A percentile compares a stretch with the other conserved stretches of the same genome.
phyloP scores from a whole-genome alignment of 2,329 filamentous ascomycete genomes.

The Exutisphaerella laricina region DNA sequence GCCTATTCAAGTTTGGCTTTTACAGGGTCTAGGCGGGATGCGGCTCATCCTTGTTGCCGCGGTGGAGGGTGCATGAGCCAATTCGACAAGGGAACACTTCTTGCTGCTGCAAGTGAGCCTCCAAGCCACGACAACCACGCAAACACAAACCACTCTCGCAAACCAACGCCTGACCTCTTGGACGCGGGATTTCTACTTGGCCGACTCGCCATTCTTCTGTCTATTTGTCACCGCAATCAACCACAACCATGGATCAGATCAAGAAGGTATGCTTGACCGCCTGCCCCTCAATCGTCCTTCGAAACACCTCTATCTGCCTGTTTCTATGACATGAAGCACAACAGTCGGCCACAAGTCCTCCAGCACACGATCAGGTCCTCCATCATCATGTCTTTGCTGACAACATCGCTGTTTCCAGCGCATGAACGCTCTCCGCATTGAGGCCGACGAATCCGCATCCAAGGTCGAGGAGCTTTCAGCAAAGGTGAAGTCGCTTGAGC shows the following conservation, averaged over 20 bases:
- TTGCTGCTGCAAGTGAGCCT: background rate
- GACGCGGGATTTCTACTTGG: background rate
- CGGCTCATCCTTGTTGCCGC: too few relatives aligned
- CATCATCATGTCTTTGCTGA: conserved; percentile 13
- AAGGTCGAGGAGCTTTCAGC: conserved; percentile 82
- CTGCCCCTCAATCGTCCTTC: conserved; percentile 24
- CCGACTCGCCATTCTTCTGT: background rate
- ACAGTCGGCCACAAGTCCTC: background rate
- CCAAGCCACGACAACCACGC: background rate
- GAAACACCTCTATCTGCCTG: conserved; percentile 14
- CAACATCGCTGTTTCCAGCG: conserved; percentile 52
- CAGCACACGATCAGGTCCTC: conserved; percentile 3
- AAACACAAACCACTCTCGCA: background rate
- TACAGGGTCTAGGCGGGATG: too few relatives aligned
- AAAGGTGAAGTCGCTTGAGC: conserved; percentile 85
- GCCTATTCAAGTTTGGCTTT: too few relatives aligned
- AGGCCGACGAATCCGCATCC: conserved; percentile 77
- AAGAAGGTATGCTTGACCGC: conserved; percentile 35
- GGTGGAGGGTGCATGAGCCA: too few relatives aligned
- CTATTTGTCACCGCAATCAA: conserved; percentile 1
- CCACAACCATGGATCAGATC: conserved; percentile 39
- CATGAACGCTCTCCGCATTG: conserved; percentile 90
- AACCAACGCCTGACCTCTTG: background rate
- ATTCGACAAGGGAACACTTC: background rate
- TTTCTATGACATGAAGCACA: conserved; percentile 1